These are phyloP conservation scores for Irpex sp. DNA, from an alignment of 1,284 basidiomycete species.

Conservation along the genomic window DNA sequence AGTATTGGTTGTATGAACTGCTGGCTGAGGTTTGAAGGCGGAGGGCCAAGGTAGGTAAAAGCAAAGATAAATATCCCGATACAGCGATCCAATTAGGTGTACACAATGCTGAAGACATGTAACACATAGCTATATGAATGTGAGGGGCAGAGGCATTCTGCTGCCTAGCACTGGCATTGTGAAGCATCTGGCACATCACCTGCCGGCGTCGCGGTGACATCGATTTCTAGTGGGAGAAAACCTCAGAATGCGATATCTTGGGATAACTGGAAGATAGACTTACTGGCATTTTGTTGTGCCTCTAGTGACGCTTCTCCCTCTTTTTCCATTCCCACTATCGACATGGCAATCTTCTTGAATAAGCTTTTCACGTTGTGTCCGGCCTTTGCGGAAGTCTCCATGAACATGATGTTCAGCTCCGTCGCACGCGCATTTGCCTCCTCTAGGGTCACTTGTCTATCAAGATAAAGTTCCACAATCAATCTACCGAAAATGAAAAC, in stretches of 20 bases:
- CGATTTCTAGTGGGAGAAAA: conserved; percentile 58
- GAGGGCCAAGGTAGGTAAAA: not conserved
- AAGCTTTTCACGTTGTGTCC: conserved; percentile 99
- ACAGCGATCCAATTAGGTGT: not conserved
- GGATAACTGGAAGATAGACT: conserved; percentile 5
- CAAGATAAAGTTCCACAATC: not conserved
- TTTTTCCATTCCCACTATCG: conserved; percentile 93
- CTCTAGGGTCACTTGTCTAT: conserved; percentile 96
- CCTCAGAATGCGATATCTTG: conserved; percentile 10
- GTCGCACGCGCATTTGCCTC: conserved; percentile 94
- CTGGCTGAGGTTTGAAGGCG: not conserved
- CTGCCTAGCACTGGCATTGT: conserved; percentile 63
- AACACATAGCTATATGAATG: conserved; percentile 1
- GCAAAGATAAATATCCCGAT: conserved; percentile 3
- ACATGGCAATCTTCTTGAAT: conserved; percentile 99
- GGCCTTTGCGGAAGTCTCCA: conserved; percentile 99
- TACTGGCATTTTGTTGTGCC: conserved; percentile 63
- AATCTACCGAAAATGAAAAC: conserved; percentile 3
- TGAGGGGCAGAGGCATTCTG: not conserved
- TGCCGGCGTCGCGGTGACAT: conserved; percentile 65
- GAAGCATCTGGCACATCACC: conserved; percentile 75
- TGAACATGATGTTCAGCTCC: conserved; percentile 95
- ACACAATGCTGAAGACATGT: conserved; percentile 9
- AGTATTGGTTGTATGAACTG: not conserved
- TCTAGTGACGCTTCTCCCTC: conserved; percentile 59